Evolutionary conservation across 352 stramenopile species (phyloP), one percentile per base, ranked within the genome.

Genomic region (Phytophthora fragariaefolia): DNA sequence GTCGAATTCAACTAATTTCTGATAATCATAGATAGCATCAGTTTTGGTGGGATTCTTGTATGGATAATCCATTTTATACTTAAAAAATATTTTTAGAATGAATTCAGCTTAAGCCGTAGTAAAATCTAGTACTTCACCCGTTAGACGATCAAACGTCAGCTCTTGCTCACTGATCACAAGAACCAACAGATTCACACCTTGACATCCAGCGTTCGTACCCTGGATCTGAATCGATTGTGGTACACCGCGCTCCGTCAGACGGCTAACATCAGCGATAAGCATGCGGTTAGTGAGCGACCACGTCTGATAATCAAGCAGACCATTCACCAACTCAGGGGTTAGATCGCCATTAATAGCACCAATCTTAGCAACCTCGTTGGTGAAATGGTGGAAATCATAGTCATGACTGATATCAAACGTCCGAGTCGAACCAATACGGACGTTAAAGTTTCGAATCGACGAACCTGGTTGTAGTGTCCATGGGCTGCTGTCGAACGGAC

Each of bases 281-380:
- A 69, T 32, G 34, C 58, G 69, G 45, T 77, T 64, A 10, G 53
- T 62, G 6, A 49, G 38, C 2, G 32, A 48, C 58, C 55, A 77
- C 0, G 49, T 73, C 6, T 70, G 48, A 18, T 67, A 63, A 32
- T 77, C 49, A 34, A 77, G 58, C 4, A 73, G 58, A 54, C 68
- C 62, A 52, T 76, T 76, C 2, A 8, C n/a, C 1, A 75, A 36
- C 36, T 68, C 32, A 40, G 64, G 61, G 8, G 57, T 64, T 1
- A 68, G 36, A 50, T 56, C 48, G 53, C 67, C 67, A 58, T 75
- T 75, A 17, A 75, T 67, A 4, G 61, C 32, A 49, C 17, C n/a
- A 6, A 75, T 24, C 32, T 75, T 75, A 12, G 38, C 28, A 3
- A 71, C 50, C 30, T 75, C 67, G 56, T 71, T 57, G 1, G 13